Base-by-base conservation (phyloP, 2,329 filamentous ascomycete genomes). In the Lojkania enalia region DNA sequence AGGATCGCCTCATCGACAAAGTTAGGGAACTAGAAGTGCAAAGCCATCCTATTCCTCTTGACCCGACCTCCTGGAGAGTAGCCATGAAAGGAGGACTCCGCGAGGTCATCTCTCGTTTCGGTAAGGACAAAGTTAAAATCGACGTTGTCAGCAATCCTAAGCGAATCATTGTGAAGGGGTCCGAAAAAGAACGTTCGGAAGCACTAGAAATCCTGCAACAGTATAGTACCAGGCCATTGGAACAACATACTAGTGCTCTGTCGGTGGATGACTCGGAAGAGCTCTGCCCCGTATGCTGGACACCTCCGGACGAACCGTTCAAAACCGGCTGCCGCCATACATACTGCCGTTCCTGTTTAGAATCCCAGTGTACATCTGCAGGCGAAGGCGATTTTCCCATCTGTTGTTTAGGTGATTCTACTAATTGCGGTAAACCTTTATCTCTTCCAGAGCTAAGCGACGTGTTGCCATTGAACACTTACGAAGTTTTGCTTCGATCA, bases 1-100 rank as follows among this genome's bases (percentile, higher is more conserved):
- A 49, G 19, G 13, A 15, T 5, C 35, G 20, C 12, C 20, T 52
- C 23, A 23, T 33, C 4, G 35, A 19, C 3, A 49, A 52, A 44
- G 6, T n/a, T 20, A 9, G 21, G 18, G 35, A 43, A 20, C 15
- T 52, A 9, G 18, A n/a, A 6, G 15, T 12, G 23, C 38, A 49
- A 33, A 29, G 30, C 14, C 39, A 49, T 12, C 25, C 20, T 9
- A 21, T 56, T 16, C 31, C 44, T 20, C 49, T 54, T 41, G 40
- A 57, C 51, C 5, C 41, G 1, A 16, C 35, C n/a, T 16, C 42
- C 16, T 27, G 41, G 18, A 18, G n/a, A 23, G 2, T 35, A 21
- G 51, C 49, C n/a, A 21, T 58, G 6, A 45, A 32, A 42, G 53
- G 53, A 1, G 53, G 48, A 16, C 53, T 56, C 39, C 44, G 49